Percentiles rank a stretch among this genome's conserved stretches.
phyloP scores from a whole-genome alignment of 2,329 filamentous ascomycete species.

The Botrytis elliptica region DNA sequence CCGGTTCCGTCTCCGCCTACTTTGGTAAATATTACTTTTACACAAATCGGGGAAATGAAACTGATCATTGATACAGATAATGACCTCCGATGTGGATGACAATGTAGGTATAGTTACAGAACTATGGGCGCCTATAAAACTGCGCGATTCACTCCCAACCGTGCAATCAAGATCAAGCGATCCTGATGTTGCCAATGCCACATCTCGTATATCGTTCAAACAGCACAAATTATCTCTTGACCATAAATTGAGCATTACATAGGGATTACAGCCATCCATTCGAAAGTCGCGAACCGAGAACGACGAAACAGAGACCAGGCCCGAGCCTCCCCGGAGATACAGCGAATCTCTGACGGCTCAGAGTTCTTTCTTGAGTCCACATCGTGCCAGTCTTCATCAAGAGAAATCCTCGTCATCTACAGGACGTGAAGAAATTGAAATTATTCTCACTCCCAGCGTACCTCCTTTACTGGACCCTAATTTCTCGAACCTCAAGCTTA shows the following conservation, averaged over 20 bases:
- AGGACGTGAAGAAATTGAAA: background rate
- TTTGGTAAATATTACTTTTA: background rate
- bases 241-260: background rate
- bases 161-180: background rate
- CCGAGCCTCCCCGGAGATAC: background rate
- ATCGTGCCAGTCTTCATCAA: background rate
- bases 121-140: background rate
- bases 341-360: background rate
- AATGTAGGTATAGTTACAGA: background rate
- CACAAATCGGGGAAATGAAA: background rate
- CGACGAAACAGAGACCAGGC: background rate
- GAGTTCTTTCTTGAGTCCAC: background rate
- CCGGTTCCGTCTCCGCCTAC: background rate
- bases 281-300: background rate
- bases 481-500: constrained; percentile 2
- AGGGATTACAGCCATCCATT: background rate
- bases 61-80: background rate
- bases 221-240: background rate
- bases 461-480: background rate
- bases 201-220: background rate
- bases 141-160: background rate
- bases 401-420: background rate
- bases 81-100: background rate
- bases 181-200: no score
- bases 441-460: no score